These are phyloP conservation scores for Centaurea solstitialis DNA, from an alignment of 129 eudicot genomes.

Conservation along the genomic window DNA sequence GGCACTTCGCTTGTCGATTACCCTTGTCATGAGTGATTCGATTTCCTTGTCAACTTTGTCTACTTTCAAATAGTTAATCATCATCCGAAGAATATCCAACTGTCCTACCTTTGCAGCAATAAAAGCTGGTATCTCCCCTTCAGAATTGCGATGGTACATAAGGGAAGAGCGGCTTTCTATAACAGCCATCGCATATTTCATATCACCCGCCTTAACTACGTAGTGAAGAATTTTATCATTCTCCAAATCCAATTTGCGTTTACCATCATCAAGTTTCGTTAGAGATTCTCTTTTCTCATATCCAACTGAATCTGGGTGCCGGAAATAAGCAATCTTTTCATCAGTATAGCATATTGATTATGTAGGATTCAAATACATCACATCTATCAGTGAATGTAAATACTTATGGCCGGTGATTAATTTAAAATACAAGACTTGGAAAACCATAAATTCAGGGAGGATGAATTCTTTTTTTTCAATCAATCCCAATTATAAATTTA, in stretches of 20 bases:
- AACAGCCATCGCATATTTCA: background rate
- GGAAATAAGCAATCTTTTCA: background rate
- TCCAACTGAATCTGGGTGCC: background rate
- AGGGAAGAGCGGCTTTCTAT: background rate
- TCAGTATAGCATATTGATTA: background rate
- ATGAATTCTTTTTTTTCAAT: no score
- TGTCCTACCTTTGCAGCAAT: slow-evolving; percentile 28
- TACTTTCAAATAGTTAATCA: background rate
- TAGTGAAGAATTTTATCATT: slow-evolving; percentile 27
- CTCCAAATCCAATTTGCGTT: background rate
- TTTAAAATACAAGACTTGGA: no score
- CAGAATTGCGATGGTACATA: background rate
- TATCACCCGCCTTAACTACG: slow-evolving; percentile 13
- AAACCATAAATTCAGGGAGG: no score
- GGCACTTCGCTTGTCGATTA: background rate
- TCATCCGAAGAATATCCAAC: background rate
- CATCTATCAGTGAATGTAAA: background rate
- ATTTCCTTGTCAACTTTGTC: background rate
- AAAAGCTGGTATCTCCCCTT: slow-evolving; percentile 24
- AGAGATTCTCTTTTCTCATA: background rate
- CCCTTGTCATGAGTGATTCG: background rate
- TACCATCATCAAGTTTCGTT: background rate
- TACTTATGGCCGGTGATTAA: background rate
- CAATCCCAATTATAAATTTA: no score
- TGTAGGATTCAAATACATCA: background rate